Conservation (phyloP, 2,329 filamentous ascomycete species). For the Stromatinia cepivora region DNA sequence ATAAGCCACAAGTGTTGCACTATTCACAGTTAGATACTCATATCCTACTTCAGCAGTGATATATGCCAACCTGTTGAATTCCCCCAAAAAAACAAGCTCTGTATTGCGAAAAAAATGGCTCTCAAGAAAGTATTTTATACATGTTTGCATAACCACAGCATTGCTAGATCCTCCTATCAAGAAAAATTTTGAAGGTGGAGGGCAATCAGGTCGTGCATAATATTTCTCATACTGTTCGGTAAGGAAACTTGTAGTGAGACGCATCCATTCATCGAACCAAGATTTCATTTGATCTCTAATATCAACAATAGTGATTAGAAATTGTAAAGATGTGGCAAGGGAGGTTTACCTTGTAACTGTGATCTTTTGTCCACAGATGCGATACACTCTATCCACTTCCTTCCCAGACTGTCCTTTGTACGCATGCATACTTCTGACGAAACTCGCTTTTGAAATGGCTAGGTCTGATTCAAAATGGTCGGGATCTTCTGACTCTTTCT, state of each 20-base stretch:
- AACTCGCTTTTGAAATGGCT: background rate
- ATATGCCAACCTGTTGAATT: background rate
- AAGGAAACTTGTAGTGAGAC: background rate
- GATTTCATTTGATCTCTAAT: slow-evolving; percentile 10
- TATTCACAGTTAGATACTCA: slow-evolving; percentile 1
- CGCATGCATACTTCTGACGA: background rate
- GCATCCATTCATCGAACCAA: background rate
- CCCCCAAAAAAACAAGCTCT: background rate
- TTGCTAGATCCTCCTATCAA: background rate
- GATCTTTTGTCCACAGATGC: slow-evolving; percentile 3
- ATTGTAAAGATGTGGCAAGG: background rate
- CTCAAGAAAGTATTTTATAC: background rate
- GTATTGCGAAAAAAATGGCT: background rate
- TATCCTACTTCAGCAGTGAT: background rate
- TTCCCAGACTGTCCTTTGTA: background rate
- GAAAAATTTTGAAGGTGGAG: slow-evolving; percentile 1
- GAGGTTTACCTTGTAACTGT: slow-evolving; percentile 2
- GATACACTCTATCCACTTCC: background rate
- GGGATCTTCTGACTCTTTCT: background rate
- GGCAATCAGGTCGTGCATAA: background rate
- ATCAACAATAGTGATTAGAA: background rate
- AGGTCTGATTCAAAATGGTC: background rate
- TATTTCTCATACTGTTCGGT: slow-evolving; percentile 1
- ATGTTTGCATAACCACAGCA: background rate
- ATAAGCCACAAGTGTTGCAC: background rate